Conservation (phyloP, 176 grass and related monocot species). For the Aegilops longissima region DNA sequence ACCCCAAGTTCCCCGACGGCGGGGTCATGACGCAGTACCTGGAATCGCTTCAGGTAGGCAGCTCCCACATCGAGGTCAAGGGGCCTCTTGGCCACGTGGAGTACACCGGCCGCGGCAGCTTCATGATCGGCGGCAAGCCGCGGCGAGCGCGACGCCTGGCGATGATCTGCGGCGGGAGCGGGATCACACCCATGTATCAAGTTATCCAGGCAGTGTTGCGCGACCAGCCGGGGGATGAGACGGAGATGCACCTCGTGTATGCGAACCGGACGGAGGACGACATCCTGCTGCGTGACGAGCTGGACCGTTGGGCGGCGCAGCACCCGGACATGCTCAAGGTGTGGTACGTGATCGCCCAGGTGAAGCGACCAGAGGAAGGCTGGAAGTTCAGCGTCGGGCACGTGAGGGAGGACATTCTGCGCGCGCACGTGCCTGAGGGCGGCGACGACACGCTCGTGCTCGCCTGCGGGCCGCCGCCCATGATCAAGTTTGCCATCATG, state of each 20-base stretch:
- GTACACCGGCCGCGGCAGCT: constrained; percentile 68
- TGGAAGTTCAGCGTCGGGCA: constrained; percentile 85
- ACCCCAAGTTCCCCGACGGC: constrained; percentile 82
- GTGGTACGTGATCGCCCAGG: constrained; percentile 84
- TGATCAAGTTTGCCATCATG: constrained; percentile 88
- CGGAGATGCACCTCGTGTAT: constrained; percentile 89
- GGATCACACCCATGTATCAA: constrained; percentile 96
- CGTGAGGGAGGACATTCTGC: constrained; percentile 60
- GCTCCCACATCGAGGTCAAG: constrained; percentile 62
- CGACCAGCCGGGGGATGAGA: constrained; percentile 74
- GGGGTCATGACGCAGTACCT: constrained; percentile 91
- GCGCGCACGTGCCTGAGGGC: constrained; percentile 62
- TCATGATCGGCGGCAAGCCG: constrained; percentile 71
- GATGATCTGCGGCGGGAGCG: constrained; percentile 84
- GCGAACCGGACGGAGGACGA: constrained; percentile 87
- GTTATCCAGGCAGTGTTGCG: constrained; percentile 76
- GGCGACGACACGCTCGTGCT: constrained; percentile 68
- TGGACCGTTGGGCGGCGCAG: constrained; percentile 64
- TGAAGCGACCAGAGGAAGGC: constrained; percentile 57
- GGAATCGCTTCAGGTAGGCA: constrained; percentile 48
- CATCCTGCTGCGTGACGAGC: constrained; percentile 75
- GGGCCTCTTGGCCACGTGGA: constrained; percentile 83
- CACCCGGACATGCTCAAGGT: constrained; percentile 70
- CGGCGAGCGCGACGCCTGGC: constrained; percentile 58
- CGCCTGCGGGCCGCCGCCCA: constrained; percentile 82